phyloP scores from a whole-genome alignment of 805 yeast species.

The Metschnikowia orientalis region DNA sequence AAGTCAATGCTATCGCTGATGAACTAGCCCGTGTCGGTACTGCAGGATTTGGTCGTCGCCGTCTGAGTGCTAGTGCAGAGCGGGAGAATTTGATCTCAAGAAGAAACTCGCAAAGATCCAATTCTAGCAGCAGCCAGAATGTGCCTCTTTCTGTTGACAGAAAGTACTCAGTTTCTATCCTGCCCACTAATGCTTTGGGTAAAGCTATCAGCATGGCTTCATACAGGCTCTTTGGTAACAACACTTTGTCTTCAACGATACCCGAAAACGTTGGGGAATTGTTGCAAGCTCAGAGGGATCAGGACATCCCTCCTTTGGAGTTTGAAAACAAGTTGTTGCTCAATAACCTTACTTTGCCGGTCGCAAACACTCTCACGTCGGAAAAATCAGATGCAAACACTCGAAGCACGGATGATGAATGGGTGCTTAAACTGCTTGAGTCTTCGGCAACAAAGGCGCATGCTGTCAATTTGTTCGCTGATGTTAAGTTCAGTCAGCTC shows the following conservation, averaged over 20 bases:
- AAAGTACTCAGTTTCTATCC: slow-evolving; percentile 61
- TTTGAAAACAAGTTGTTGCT: slow-evolving; percentile 34
- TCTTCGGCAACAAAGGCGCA: slow-evolving; percentile 84
- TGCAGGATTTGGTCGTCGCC: slow-evolving; percentile 43
- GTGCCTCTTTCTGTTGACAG: slow-evolving; percentile 62
- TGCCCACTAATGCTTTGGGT: slow-evolving; percentile 84
- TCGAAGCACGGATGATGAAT: slow-evolving; percentile 26
- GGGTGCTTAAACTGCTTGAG: slow-evolving; percentile 51
- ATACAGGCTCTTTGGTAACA: slow-evolving; percentile 70
- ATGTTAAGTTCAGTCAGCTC: slow-evolving; percentile 81
- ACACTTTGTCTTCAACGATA: slow-evolving; percentile 9
- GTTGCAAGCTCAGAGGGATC: slow-evolving; percentile 6
- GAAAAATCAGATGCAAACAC: slow-evolving; percentile 16
- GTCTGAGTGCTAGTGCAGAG: slow-evolving; percentile 26
- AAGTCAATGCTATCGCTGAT: slow-evolving; percentile 93
- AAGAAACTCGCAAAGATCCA: slow-evolving; percentile 41
- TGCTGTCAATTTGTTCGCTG: slow-evolving; percentile 84
- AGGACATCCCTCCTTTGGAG: slow-evolving; percentile 9
- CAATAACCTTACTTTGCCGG: slow-evolving; percentile 32
- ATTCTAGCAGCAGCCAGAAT: slow-evolving; percentile 48
- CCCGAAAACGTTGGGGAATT: slow-evolving; percentile 9
- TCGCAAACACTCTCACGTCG: slow-evolving; percentile 22
- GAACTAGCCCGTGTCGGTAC: slow-evolving; percentile 68
- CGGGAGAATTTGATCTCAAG: slow-evolving; percentile 19
- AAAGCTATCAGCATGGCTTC: slow-evolving; percentile 87